Base-by-base conservation (phyloP, 2,329 filamentous ascomycete species). In the Colletotrichum sp. region DNA sequence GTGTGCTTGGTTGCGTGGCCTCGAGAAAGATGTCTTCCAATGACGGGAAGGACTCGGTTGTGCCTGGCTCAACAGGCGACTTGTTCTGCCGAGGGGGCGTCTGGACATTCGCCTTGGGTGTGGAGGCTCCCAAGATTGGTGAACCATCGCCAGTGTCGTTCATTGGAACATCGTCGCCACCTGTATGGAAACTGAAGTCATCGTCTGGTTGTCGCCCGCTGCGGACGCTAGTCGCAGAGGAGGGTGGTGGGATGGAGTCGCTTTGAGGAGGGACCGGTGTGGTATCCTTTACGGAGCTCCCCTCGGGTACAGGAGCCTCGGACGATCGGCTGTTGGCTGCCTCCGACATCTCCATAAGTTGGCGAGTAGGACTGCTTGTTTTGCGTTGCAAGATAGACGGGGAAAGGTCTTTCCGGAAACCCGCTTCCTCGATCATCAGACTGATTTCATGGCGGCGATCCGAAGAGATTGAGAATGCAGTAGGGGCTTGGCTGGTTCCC, bases 201-300 rank as follows among this genome's bases (percentile, higher is more conserved):
- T 85, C 86, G 72, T 90, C 88, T 5, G 87, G 86, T 73, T 91
- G 90, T 16, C 88, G 86, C 28, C 89, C 90, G 79, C 87, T 90
- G 75, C 63, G 84, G 78, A 85, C 80, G 78, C 86, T 90, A 75
- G 84, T 85, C 10, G 81, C 81, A 24, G 87, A 86, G 1, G 86
- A 87, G 13, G 59, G 59, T 5, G 82, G 81, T 28, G 80, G 62
- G 13, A 26, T 44, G 24, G 28, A 7, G 4, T 66, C 59, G 32
- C 72, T 52, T 13, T 60, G 59, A 26, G 32, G 28, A 24, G 28
- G 66, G n/a, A 28, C 32, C 26, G 32, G 52, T n/a, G 34, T 63
- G 24, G 8, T 15, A 8, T 28, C 71, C 21, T 67, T 55, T n/a
- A 68, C 72, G 49, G 21, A 62, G 26, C 76, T 28, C 70, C 76